These are phyloP conservation scores for Penicillium alfredii DNA, from an alignment of 495 filamentous ascomycete species.

Conservation along the genomic window DNA sequence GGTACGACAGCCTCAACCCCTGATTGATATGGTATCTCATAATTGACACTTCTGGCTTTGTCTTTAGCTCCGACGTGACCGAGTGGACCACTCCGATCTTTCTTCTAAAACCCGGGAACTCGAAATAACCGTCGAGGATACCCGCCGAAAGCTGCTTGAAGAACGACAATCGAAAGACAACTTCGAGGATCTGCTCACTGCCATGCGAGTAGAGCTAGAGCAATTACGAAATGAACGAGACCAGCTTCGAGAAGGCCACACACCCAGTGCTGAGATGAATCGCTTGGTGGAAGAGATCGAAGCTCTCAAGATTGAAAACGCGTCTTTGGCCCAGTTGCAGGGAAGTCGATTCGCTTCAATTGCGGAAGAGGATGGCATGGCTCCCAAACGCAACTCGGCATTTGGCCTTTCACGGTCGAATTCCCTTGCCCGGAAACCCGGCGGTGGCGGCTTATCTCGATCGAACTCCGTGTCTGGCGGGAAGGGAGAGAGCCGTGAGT, in stretches of 20 bases:
- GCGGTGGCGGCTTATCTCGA: constrained; percentile 32
- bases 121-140: constrained; percentile 71
- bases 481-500: constrained; percentile 63
- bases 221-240: constrained; percentile 83
- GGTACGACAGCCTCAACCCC: constrained; percentile 21
- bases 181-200: constrained; percentile 83
- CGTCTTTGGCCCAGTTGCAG: constrained; percentile 46
- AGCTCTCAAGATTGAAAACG: constrained; percentile 49
- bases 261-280: constrained; percentile 71
- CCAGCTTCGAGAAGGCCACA: constrained; percentile 80
- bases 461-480: constrained; percentile 53
- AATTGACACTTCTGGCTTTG: constrained; percentile 1
- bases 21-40: not conserved
- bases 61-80: constrained; percentile 41
- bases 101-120: constrained; percentile 56
- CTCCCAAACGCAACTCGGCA: constrained; percentile 25
- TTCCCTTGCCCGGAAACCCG: constrained; percentile 49
- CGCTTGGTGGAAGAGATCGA: constrained; percentile 63
- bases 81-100: constrained; percentile 36
- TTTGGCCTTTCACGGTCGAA: constrained; percentile 55
- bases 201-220: constrained; percentile 74
- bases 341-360: constrained; percentile 55
- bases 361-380: constrained; percentile 50
- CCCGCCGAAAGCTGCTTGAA: constrained; percentile 72
- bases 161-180: constrained; percentile 88